Conservation (phyloP, 768 basidiomycete genomes). For the Psilocybe azurescens region DNA sequence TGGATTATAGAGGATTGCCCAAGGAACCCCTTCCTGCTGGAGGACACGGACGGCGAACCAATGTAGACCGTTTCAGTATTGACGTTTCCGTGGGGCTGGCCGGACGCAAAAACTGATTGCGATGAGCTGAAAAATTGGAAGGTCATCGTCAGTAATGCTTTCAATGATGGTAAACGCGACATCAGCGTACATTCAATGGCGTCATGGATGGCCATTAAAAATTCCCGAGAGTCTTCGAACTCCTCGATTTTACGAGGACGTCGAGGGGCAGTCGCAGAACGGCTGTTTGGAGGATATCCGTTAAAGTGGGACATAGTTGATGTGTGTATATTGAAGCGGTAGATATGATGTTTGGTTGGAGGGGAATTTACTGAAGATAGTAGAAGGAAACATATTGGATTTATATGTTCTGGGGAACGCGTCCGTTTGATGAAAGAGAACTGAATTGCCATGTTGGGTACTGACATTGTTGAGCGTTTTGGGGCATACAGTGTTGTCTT, state of each 20-base stretch:
- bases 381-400: no score
- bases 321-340: no score
- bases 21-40: neutral
- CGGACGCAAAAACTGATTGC: neutral
- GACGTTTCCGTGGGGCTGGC: neutral
- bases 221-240: neutral
- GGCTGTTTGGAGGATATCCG: neutral
- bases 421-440: no score
- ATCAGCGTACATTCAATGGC: neutral
- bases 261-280: neutral
- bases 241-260: neutral
- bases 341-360: no score
- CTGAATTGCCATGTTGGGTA: no score
- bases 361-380: no score
- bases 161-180: no score
- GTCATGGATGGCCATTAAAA: constrained; percentile 1
- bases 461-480: no score
- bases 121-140: neutral
- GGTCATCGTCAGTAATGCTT: neutral
- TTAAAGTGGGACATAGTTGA: no score
- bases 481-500: no score
- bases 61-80: neutral
- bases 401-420: no score
- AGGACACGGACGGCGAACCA: neutral
- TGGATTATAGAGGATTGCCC: neutral